A percentile compares a stretch with the other conserved stretches of the same genome.
Evolutionary conservation across 2,329 filamentous ascomycete genomes (phyloP).

Genomic region (Aspergillus neoniger): DNA sequence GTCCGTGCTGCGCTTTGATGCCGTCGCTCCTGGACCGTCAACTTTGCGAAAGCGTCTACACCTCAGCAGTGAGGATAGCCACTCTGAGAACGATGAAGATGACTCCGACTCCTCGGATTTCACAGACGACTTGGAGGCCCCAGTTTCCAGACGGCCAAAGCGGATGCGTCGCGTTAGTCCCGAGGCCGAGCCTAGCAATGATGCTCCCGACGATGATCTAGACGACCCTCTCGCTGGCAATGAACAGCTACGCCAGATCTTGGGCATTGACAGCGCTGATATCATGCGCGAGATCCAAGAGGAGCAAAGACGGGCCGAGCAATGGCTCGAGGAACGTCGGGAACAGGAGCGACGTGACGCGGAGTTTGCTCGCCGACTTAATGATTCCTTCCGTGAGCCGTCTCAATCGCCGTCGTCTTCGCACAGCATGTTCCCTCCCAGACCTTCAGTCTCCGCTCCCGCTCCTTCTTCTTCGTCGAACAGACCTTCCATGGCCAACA

Average conservation of each 20-base stretch:
- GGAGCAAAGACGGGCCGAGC: constrained; percentile 36
- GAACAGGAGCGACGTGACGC: constrained; percentile 41
- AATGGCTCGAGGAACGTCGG: constrained; percentile 31
- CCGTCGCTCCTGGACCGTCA: no score
- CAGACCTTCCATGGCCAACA: not conserved
- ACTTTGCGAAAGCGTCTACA: constrained; percentile 20
- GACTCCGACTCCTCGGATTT: constrained; percentile 10
- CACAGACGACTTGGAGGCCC: constrained; percentile 12
- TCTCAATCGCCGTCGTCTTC: constrained; percentile 13
- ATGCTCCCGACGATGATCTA: not conserved
- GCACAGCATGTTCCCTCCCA: not conserved
- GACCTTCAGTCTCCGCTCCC: not conserved
- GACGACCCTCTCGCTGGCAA: constrained; percentile 6
- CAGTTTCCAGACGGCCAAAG: constrained; percentile 14
- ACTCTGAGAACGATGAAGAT: not conserved
- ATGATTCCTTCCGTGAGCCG: constrained; percentile 30
- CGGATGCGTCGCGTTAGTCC: constrained; percentile 1
- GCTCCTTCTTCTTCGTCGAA: not conserved
- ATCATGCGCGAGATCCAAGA: constrained; percentile 28
- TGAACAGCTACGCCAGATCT: constrained; percentile 25
- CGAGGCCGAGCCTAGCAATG: not conserved
- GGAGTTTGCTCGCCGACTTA: constrained; percentile 41
- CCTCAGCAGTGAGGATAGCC: not conserved
- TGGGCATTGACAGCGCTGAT: constrained; percentile 30
- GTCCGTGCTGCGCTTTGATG: no score